phyloP scores from a whole-genome alignment of 805 yeast species.

The Pichia rugopelliculosa region DNA sequence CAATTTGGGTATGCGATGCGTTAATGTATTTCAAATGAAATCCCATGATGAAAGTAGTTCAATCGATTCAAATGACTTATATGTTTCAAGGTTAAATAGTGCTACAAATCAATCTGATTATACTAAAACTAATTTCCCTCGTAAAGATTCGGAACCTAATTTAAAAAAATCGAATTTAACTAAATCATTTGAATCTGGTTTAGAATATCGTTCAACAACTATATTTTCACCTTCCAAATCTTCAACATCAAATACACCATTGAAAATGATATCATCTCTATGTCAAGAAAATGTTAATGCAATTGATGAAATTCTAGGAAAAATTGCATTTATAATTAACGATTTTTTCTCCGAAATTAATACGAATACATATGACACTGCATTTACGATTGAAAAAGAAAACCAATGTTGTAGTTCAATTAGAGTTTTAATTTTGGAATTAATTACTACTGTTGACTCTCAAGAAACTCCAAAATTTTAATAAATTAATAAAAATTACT shows the following conservation, averaged over 20 bases:
- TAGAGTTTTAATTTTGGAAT: constrained; percentile 7
- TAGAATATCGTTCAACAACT: constrained; percentile 6
- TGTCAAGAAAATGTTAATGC: constrained; percentile 9
- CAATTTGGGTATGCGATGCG: constrained; percentile 23
- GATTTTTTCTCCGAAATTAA: constrained; percentile 10
- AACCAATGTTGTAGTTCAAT: constrained; percentile 17
- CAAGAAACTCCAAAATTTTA: background rate
- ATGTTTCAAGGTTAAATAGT: background rate
- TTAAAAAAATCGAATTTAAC: constrained; percentile 3
- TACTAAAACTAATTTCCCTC: background rate
- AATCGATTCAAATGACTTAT: background rate
- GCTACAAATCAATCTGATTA: background rate
- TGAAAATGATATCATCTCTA: background rate
- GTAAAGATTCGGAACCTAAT: background rate
- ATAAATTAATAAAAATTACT: background rate
- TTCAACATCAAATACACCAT: background rate
- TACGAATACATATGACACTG: background rate
- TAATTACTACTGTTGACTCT: background rate
- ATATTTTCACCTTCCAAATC: constrained; percentile 7
- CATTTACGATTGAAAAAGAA: constrained; percentile 2
- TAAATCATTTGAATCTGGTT: constrained; percentile 1
- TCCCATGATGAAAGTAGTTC: background rate
- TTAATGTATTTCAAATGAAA: constrained; percentile 17
- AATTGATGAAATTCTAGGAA: constrained; percentile 15
- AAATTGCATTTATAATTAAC: constrained; percentile 12